Evolutionary conservation across 2,329 filamentous ascomycete species (phyloP), one percentile per base, ranked within the genome.

Genomic region (Exophiala alcalophila): DNA sequence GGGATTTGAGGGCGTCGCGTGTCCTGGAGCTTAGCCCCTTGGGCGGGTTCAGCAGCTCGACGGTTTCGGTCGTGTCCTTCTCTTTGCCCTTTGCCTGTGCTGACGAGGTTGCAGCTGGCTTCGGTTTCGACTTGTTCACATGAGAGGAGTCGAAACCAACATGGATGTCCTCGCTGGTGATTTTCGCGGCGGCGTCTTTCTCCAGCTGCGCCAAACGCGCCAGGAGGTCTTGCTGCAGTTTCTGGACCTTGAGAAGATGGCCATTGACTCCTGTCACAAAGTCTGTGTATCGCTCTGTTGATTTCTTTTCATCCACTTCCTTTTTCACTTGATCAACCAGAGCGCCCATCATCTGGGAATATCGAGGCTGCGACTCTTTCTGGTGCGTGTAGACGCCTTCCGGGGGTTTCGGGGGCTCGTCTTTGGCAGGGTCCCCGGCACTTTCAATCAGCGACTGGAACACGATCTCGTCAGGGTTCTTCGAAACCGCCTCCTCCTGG

Each of bases 341-440:
- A n/a, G 83, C 81, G n/a, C 86, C 86, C 84, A 98, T 90, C 92
- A 98, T 98, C 72, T 94, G 88, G 26, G 88, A 92, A 62, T 95
- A 98, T 10, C 83, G 84, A 1, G 86, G 87, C 57, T 86, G 80
- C 9, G 47, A 47, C 59, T 82, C 81, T 62, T 84, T 78, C 56
- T 84, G 81, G 40, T 87, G 75, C 28, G 76, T 74, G 60, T 94
- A 84, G 19, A 96, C 84, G 32, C 86, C 89, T 53, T 82, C 83
- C 2, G 90, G 90, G 35, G 78, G 74, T 6, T 85, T 82, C 3
- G 88, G 86, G 49, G 80, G 79, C 61, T 88, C 80, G 58, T 94
- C 86, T 45, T 83, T 78, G 31, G 81, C 75, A 52, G 84, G 78
- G 41, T 81, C 76, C 12, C 78, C 78, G 6, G 84, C 82, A 24